Evolutionary conservation across 2,329 filamentous ascomycete genomes (phyloP).

Genomic region (Fusarium haematococcum): DNA sequence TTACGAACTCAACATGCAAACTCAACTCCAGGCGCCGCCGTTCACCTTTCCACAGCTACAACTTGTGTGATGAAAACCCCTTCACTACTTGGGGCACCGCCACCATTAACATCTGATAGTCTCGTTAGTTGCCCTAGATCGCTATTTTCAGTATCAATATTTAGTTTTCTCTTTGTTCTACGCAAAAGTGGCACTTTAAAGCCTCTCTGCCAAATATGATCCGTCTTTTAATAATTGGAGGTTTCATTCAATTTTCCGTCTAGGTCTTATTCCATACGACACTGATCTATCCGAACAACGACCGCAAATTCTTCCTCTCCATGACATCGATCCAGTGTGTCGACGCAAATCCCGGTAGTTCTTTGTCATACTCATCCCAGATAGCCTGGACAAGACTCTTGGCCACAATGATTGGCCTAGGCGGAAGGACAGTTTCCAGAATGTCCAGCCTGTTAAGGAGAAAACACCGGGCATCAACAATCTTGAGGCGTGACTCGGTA

Average conservation of each 20-base stretch:
- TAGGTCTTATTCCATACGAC: neutral
- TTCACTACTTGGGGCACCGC: neutral
- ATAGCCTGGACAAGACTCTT: constrained; percentile 29
- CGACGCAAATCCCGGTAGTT: neutral
- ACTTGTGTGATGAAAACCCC: too few relatives aligned
- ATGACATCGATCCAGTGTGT: constrained; percentile 41
- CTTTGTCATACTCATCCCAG: constrained; percentile 37
- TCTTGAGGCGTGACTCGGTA: constrained; percentile 13
- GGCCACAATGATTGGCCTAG: constrained; percentile 27
- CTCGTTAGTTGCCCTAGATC: neutral
- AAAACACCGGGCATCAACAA: constrained; percentile 27
- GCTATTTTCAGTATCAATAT: neutral
- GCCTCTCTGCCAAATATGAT: neutral
- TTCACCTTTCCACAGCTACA: too few relatives aligned
- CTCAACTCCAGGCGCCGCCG: too few relatives aligned
- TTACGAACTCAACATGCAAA: too few relatives aligned
- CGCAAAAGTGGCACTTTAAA: neutral
- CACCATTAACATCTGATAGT: neutral
- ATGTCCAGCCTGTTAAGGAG: constrained; percentile 6
- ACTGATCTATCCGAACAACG: constrained; percentile 30
- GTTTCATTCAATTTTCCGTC: neutral
- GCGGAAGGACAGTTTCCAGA: constrained; percentile 24
- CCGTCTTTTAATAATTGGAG: neutral
- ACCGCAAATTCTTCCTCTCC: constrained; percentile 37
- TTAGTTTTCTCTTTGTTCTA: too few relatives aligned